A percentile compares a stretch with the other conserved stretches of the same genome.
Evolutionary conservation across 2,329 filamentous ascomycete genomes (phyloP).

Genomic region (Neocatenulostroma microsporum): DNA sequence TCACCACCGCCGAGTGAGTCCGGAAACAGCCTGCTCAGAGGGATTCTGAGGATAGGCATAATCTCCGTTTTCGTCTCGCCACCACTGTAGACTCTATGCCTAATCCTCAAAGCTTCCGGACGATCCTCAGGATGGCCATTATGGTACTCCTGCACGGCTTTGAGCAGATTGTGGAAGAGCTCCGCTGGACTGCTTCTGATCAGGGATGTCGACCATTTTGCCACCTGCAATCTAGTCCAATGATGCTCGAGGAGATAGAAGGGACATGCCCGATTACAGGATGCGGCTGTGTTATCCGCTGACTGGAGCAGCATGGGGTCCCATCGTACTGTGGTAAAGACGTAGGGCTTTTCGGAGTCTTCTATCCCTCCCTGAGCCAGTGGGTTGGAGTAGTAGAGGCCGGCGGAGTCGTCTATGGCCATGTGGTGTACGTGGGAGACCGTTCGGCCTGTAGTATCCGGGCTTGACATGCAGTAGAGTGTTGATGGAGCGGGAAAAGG

Average conservation of each 20-base stretch:
- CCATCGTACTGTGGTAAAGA: slow-evolving; percentile 67
- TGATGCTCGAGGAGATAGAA: slow-evolving; percentile 33
- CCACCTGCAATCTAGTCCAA: slow-evolving; percentile 36
- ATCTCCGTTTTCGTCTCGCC: slow-evolving; percentile 34
- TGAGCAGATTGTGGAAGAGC: slow-evolving; percentile 25
- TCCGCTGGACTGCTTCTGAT: slow-evolving; percentile 44
- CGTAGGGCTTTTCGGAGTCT: slow-evolving; percentile 24
- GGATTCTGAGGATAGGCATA: slow-evolving; percentile 32
- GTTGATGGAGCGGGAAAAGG: no score
- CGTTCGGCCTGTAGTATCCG: no score
- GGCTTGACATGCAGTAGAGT: no score
- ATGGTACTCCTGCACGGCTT: slow-evolving; percentile 28
- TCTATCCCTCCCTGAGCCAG: no score
- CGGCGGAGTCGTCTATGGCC: no score
- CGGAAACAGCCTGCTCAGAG: slow-evolving; percentile 53
- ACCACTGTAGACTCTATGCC: slow-evolving; percentile 51
- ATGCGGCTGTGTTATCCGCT: slow-evolving; percentile 21
- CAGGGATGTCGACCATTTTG: slow-evolving; percentile 38
- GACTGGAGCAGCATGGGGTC: slow-evolving; percentile 50
- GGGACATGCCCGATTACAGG: slow-evolving; percentile 29
- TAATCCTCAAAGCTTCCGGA: slow-evolving; percentile 30
- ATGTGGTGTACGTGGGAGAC: no score
- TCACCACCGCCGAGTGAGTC: slow-evolving; percentile 43
- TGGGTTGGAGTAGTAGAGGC: no score
- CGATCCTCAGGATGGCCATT: slow-evolving; percentile 23